A percentile compares a stretch with the other conserved stretches of the same genome.
Conservation (phyloP, 2,329 filamentous ascomycete species). For the Fusarium citri region DNA sequence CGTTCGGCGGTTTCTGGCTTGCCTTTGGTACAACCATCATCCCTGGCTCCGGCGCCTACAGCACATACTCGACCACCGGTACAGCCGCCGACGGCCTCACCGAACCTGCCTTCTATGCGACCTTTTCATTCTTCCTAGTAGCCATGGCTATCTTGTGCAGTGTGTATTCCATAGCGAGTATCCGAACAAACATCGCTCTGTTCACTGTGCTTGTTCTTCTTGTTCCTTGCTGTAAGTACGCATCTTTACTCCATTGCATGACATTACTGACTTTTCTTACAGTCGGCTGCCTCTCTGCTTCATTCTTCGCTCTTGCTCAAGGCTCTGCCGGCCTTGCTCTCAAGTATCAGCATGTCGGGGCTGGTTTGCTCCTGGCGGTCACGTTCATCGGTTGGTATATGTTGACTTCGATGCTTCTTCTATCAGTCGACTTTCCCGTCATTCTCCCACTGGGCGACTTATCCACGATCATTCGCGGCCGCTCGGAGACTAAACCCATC, state of each 20-base stretch:
- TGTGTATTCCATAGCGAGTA: slow-evolving; percentile 70
- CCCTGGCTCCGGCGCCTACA: slow-evolving; percentile 60
- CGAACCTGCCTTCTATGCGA: slow-evolving; percentile 60
- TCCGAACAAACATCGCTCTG: slow-evolving; percentile 71
- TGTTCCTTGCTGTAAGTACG: slow-evolving; percentile 50
- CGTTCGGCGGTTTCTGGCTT: slow-evolving; percentile 63
- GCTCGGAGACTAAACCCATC: not conserved
- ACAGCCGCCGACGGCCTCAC: slow-evolving; percentile 52
- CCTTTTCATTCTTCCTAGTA: slow-evolving; percentile 69
- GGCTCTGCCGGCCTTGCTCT: slow-evolving; percentile 30
- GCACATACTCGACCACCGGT: slow-evolving; percentile 50
- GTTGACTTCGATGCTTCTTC: slow-evolving; percentile 60
- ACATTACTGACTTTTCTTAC: not conserved
- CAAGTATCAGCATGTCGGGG: slow-evolving; percentile 47
- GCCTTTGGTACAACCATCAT: slow-evolving; percentile 61
- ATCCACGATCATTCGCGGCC: slow-evolving; percentile 54
- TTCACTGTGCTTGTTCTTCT: slow-evolving; percentile 73
- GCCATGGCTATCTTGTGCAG: slow-evolving; percentile 71
- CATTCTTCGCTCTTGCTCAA: slow-evolving; percentile 46
- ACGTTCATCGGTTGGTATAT: slow-evolving; percentile 61
- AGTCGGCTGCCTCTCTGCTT: slow-evolving; percentile 47
- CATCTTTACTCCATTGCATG: accelerated
- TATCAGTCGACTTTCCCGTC: slow-evolving; percentile 64
- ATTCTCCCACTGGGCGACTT: slow-evolving; percentile 63
- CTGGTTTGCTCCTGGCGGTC: slow-evolving; percentile 38